Evolutionary conservation across 768 basidiomycete species (phyloP).

Genomic region (Leccinum obscurum): DNA sequence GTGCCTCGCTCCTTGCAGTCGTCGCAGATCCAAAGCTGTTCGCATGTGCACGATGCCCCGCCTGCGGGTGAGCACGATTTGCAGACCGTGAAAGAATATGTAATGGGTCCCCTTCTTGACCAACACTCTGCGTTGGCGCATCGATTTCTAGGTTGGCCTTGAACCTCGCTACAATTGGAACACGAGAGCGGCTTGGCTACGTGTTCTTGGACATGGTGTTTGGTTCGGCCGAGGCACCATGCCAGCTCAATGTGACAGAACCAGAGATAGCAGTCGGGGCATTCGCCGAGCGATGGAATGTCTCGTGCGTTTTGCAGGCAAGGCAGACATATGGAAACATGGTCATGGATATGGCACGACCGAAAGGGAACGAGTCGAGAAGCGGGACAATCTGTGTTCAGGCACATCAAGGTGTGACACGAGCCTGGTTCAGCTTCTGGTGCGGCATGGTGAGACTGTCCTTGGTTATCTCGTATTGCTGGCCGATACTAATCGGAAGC

Average conservation of each 20-base stretch:
- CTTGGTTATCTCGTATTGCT: background rate
- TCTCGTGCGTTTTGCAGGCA: constrained; percentile 9
- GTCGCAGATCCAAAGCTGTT: constrained; percentile 24
- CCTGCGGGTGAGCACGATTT: constrained; percentile 17
- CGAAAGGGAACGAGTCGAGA: constrained; percentile 18
- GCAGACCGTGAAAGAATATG: constrained; percentile 10
- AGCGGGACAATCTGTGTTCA: constrained; percentile 18
- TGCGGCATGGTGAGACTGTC: background rate
- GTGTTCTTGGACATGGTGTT: constrained; percentile 11
- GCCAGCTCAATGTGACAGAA: constrained; percentile 19
- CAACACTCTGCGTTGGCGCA: constrained; percentile 18
- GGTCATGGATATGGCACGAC: constrained; percentile 17
- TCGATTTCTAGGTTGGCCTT: background rate
- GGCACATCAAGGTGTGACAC: constrained; percentile 19
- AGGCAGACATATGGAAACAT: constrained; percentile 5
- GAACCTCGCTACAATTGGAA: constrained; percentile 1
- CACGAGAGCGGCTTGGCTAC: constrained; percentile 17
- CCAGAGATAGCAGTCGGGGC: constrained; percentile 24
- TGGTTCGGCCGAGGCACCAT: constrained; percentile 28
- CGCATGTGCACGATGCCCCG: constrained; percentile 24
- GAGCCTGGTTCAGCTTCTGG: constrained; percentile 5
- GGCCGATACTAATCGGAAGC: background rate
- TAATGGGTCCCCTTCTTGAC: constrained; percentile 9
- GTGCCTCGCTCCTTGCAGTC: constrained; percentile 10
- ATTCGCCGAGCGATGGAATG: constrained; percentile 15